Conservation (phyloP, 352 stramenopile species). For the Lagenidium sp. region DNA sequence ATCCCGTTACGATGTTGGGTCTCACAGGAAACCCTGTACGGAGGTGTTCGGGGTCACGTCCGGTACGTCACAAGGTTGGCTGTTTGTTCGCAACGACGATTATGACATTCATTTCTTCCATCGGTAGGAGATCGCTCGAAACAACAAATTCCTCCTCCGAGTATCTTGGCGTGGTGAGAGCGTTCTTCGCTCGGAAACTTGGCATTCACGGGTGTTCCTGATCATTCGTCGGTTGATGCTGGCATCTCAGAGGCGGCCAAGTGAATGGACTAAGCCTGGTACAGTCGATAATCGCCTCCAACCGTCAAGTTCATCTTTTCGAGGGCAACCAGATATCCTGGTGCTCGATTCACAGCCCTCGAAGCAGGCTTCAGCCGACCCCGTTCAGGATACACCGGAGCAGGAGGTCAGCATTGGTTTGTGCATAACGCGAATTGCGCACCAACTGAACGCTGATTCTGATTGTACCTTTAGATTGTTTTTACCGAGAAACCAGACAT, state of each 20-base stretch:
- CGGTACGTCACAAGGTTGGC: too few relatives aligned
- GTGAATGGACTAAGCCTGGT: constrained; percentile 9
- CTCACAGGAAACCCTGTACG: constrained; percentile 17
- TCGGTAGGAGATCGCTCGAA: constrained; percentile 1
- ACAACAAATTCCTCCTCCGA: too few relatives aligned
- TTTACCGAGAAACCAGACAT: constrained; percentile 66
- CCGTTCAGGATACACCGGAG: constrained; percentile 13
- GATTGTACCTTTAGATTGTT: constrained; percentile 57
- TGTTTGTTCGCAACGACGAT: too few relatives aligned
- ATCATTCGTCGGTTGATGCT: too few relatives aligned
- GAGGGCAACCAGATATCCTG: constrained; percentile 15
- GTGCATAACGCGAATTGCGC: too few relatives aligned
- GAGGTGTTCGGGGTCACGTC: constrained; percentile 33
- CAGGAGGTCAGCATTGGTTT: constrained; percentile 24
- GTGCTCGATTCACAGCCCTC: constrained; percentile 3
- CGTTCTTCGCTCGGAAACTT: too few relatives aligned
- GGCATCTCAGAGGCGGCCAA: too few relatives aligned
- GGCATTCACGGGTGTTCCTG: too few relatives aligned
- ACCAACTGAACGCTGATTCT: too few relatives aligned
- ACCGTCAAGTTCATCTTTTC: too few relatives aligned
- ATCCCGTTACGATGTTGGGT: background rate
- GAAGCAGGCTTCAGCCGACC: background rate
- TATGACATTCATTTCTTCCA: too few relatives aligned
- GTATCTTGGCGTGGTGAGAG: too few relatives aligned
- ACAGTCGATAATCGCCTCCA: constrained; percentile 11